phyloP scores from a whole-genome alignment of 2,329 filamentous ascomycete genomes.

The Paecilomyces sp. region DNA sequence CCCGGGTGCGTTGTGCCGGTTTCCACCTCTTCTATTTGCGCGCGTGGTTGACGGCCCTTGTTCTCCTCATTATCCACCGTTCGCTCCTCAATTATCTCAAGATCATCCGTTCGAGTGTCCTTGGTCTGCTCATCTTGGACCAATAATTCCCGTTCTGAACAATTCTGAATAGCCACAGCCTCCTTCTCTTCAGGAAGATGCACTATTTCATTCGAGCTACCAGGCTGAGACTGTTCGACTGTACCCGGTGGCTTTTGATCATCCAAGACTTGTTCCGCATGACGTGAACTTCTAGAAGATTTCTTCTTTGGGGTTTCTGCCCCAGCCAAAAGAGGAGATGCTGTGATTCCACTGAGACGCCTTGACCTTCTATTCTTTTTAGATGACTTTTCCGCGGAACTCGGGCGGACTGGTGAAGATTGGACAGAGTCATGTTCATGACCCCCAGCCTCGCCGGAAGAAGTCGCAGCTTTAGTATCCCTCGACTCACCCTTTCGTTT shows the following conservation, averaged over 20 bases:
- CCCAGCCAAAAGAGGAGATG: background rate
- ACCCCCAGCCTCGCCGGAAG: background rate
- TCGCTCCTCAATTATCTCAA: background rate
- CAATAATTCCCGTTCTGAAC: background rate
- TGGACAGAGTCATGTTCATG: background rate
- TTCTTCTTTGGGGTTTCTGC: background rate
- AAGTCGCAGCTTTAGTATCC: background rate
- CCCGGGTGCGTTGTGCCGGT: background rate
- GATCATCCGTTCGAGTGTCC: background rate
- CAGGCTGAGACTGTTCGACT: background rate
- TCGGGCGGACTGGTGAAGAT: background rate
- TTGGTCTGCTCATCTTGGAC: background rate
- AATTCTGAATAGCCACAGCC: background rate
- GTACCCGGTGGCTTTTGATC: background rate
- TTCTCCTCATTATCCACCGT: background rate
- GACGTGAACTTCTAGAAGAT: background rate
- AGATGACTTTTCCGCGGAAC: background rate
- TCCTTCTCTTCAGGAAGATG: background rate
- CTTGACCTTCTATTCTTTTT: constrained; percentile 6
- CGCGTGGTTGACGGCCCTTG: background rate
- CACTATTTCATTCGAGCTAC: background rate
- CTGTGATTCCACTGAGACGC: constrained; percentile 6
- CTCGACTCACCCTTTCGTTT: background rate
- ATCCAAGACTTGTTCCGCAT: background rate
- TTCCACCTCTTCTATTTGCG: background rate